Base-by-base conservation (phyloP, 768 basidiomycete genomes). In the Lactifluus echinatus region DNA sequence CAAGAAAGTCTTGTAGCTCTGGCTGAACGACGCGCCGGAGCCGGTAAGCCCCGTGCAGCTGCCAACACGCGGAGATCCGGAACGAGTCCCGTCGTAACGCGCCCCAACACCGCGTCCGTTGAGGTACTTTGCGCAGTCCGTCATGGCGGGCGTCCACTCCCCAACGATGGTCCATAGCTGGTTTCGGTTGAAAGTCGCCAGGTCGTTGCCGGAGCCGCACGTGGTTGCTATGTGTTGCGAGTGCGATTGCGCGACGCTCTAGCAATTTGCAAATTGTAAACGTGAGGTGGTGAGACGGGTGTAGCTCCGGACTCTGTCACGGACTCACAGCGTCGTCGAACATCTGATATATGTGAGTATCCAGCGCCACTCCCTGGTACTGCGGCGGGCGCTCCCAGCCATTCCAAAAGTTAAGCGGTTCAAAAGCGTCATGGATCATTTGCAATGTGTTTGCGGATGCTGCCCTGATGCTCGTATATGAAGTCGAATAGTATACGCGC, bases 91-190 rank as follows among this genome's bases (percentile, higher is more conserved):
- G 56, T 78, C 83, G 63, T 80, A 84, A 21, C 79, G 69, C 8
- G 78, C 69, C 73, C 87, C 84, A 39, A 74, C 61, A 1, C 88
- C 89, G 39, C 89, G 81, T 5, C 93, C 93, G 64, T 94, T 95
- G 46, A 95, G 74, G 69, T 87, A 87, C 65, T 78, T 84, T 12
- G 84, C 84, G 62, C 89, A 89, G 64, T 90, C 90, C 10, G 80
- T 91, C 50, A 77, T 71, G 4, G 85, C 86, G 3, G 87, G 79
- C 0, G 86, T 82, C 84, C 89, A 96, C 72, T 96, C 93, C 39
- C 93, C 92, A 14, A 93, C 89, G 43, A 93, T 75, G 17, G 80
- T 76, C 91, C 90, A 93, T 31, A 93, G 76, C 39, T 80, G 75
- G 36, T 62, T 53, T 1, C n/a, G 4, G 21, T 57, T 34, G 61